Base-by-base conservation (phyloP, 306 rosid genomes). In the Quercus ilex region DNA sequence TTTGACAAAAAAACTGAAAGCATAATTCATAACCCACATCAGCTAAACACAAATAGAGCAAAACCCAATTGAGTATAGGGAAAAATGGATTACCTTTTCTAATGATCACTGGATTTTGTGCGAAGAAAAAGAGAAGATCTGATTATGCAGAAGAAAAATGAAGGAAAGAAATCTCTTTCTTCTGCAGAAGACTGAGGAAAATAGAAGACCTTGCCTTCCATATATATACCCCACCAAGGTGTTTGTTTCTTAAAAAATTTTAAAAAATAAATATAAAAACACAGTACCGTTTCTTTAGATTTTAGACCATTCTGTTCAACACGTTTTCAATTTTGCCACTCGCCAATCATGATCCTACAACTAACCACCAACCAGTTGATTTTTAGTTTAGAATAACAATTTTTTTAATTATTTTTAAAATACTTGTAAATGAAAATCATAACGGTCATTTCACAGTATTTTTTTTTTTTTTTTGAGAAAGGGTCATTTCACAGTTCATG, bases 71-170 rank as follows among this genome's bases (percentile, higher is more conserved):
- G 28, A 35, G 8, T 35, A n/a, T n/a, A 28, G 10, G 19, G 3
- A 55, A 43, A 73, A 57, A 71, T 57, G 68, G 19, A 68, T 58
- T 76, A 86, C 94, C 91, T 82, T 41, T 41, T 71, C 15, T 11
- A 52, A 31, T 56, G 62, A 3, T 59, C 67, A 60, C 73, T 71
- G 55, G 49, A 0, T 55, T 23, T n/a, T 4, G 55, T 12, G 68
- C 69, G 28, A 18, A 64, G 25, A 55, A 53, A 28, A 41, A 25
- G 19, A 21, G 31, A 55, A 56, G 78, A 78, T 82, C 89, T 74
- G 87, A 88, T 65, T 76, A 55, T 6, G 78, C 79, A 18, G 82
- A 88, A 52, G 64, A 15, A 60, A 64, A 79, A 41, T 60, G 26
- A 52, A 31, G 26, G 71, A 26, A 49, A 12, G 53, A 9, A 9